Conservation (phyloP, 2,329 filamentous ascomycete species). For the Neurospora sp. region DNA sequence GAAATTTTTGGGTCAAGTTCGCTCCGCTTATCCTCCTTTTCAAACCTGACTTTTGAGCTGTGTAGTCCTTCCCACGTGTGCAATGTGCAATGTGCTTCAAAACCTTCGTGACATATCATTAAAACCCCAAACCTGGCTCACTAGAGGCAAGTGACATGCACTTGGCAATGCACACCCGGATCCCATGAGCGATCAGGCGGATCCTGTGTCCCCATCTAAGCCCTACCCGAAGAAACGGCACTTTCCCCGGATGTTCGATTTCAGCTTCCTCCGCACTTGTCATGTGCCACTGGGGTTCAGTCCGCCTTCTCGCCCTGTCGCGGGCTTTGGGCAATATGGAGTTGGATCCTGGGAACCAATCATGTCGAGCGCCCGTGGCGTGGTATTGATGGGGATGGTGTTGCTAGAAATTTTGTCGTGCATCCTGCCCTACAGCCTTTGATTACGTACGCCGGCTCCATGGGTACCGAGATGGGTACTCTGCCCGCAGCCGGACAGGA, state of each 20-base stretch:
- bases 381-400: constrained; percentile 4
- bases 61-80: background rate
- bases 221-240: constrained; percentile 9
- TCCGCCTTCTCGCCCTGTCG: constrained; percentile 9
- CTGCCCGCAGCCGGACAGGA: background rate
- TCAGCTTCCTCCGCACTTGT: constrained; percentile 8
- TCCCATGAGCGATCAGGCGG: constrained; percentile 3
- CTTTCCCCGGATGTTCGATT: constrained; percentile 10
- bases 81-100: background rate
- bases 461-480: background rate
- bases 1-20: background rate
- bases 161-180: background rate
- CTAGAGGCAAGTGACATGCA: background rate
- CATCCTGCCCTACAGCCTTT: constrained; percentile 2
- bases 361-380: background rate
- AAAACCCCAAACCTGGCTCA: background rate
- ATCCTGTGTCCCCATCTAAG: constrained; percentile 3
- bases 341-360: constrained; percentile 9
- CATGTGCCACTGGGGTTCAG: constrained; percentile 9
- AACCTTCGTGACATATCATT: background rate
- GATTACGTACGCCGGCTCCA: background rate
- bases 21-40: background rate
- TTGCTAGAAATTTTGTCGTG: constrained; percentile 6
- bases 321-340: constrained; percentile 9
- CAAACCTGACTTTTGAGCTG: background rate